These are phyloP conservation scores for Talaromyces nanjingensis DNA, from an alignment of 495 filamentous ascomycete genomes.

Conservation along the genomic window DNA sequence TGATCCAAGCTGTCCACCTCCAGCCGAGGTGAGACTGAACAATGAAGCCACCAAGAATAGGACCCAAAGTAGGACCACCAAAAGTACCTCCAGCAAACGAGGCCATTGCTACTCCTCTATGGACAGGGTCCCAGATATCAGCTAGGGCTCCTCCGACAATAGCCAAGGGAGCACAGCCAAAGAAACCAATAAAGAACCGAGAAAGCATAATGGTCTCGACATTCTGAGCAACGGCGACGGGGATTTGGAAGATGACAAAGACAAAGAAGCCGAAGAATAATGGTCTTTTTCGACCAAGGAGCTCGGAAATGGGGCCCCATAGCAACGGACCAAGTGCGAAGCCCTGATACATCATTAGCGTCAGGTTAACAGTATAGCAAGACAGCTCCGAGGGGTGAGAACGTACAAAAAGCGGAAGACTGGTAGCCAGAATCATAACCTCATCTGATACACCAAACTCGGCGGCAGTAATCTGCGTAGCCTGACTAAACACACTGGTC, in stretches of 20 bases:
- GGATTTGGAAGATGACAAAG: slow-evolving; percentile 57
- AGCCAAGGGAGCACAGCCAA: slow-evolving; percentile 57
- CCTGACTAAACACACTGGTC: slow-evolving; percentile 52
- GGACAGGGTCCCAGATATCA: slow-evolving; percentile 55
- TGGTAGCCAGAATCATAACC: slow-evolving; percentile 51
- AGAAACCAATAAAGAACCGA: slow-evolving; percentile 55
- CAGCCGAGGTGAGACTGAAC: slow-evolving; percentile 49
- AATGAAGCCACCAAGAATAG: slow-evolving; percentile 48
- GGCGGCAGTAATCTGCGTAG: slow-evolving; percentile 38
- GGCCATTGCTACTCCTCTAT: slow-evolving; percentile 54
- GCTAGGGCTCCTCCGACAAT: slow-evolving; percentile 53
- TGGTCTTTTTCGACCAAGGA: slow-evolving; percentile 49
- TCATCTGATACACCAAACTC: slow-evolving; percentile 46
- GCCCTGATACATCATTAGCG: slow-evolving; percentile 30
- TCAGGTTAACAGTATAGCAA: slow-evolving; percentile 6
- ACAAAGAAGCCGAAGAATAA: slow-evolving; percentile 48
- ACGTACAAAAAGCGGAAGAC: slow-evolving; percentile 45
- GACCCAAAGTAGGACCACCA: slow-evolving; percentile 47
- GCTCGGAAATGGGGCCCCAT: slow-evolving; percentile 52
- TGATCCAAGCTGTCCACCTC: slow-evolving; percentile 62
- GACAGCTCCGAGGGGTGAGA: too few species aligned
- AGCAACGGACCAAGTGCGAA: slow-evolving; percentile 46
- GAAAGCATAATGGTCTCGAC: slow-evolving; percentile 51
- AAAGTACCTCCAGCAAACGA: slow-evolving; percentile 49
- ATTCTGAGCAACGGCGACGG: slow-evolving; percentile 54